Conservation (phyloP, 371 early-diverging fungal genomes). For the Rhizomucor pusillus region DNA sequence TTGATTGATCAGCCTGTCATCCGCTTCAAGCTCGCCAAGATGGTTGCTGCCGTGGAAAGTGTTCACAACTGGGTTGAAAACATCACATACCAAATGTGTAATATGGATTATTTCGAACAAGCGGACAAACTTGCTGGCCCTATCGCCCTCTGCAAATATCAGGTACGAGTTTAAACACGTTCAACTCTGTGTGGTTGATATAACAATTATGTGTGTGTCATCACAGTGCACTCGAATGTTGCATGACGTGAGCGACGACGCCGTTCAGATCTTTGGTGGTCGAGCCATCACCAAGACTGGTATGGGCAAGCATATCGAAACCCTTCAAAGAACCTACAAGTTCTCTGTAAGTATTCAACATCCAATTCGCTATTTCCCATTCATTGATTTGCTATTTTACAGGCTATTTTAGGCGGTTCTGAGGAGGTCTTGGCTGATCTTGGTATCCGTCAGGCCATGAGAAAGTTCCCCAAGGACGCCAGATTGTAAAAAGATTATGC, state of each 20-base stretch:
- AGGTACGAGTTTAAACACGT: no score
- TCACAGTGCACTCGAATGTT: slow-evolving; percentile 44
- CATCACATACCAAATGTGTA: slow-evolving; percentile 57
- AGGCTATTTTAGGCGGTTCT: slow-evolving; percentile 84
- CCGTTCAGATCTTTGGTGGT: slow-evolving; percentile 62
- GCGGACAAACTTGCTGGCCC: slow-evolving; percentile 53
- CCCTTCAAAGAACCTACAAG: slow-evolving; percentile 45
- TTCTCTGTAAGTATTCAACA: slow-evolving; percentile 62
- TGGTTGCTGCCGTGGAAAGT: slow-evolving; percentile 59
- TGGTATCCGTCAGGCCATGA: slow-evolving; percentile 33
- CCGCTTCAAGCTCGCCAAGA: slow-evolving; percentile 61
- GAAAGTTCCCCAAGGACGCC: slow-evolving; percentile 21
- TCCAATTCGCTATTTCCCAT: no score
- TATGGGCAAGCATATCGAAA: slow-evolving; percentile 47
- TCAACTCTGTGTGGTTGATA: slow-evolving; percentile 43
- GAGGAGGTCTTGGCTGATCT: slow-evolving; percentile 60
- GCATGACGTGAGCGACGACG: slow-evolving; percentile 47
- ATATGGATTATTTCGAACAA: slow-evolving; percentile 50
- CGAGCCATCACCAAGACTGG: slow-evolving; percentile 57
- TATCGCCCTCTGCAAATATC: slow-evolving; percentile 53
- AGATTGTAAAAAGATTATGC: slow-evolving; percentile 18
- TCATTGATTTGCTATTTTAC: no score
- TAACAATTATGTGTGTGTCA: background rate
- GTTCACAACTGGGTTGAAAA: slow-evolving; percentile 50
- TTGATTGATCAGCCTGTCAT: slow-evolving; percentile 68